Conservation (phyloP, 306 rosid species). For the Oxytropis ochrocephala region DNA sequence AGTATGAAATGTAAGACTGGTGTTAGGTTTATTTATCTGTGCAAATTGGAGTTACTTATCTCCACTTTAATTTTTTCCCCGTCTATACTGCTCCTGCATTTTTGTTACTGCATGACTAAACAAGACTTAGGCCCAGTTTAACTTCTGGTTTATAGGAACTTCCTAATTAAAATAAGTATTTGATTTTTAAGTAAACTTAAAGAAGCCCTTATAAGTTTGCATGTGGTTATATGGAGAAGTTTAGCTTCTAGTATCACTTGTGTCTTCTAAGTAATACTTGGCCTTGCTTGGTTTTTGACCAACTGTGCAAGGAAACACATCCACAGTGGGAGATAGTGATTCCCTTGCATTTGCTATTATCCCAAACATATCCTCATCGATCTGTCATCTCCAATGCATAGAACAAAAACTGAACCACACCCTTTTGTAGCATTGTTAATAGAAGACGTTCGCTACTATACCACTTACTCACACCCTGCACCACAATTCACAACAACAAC, state of each 20-base stretch:
- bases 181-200: neutral
- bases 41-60: too few relatives aligned
- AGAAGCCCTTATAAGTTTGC: too few relatives aligned
- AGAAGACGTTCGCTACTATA: slow-evolving; percentile 34
- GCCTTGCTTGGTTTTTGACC: slow-evolving; percentile 43
- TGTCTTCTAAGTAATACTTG: slow-evolving; percentile 52
- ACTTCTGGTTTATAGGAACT: neutral
- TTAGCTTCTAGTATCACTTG: slow-evolving; percentile 43
- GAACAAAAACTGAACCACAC: slow-evolving; percentile 34
- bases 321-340: slow-evolving; percentile 22
- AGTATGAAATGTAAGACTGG: too few relatives aligned
- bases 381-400: slow-evolving; percentile 39
- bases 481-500: neutral
- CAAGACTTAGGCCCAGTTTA: neutral
- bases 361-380: slow-evolving; percentile 43
- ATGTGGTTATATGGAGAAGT: neutral
- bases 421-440: slow-evolving; percentile 31
- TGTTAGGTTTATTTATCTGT: too few relatives aligned
- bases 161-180: neutral
- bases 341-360: slow-evolving; percentile 29
- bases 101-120: neutral
- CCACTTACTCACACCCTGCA: slow-evolving; percentile 40
- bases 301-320: slow-evolving; percentile 34
- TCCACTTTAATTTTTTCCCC: neutral
- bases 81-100: neutral